Base-by-base conservation (phyloP, 164 flowering plant species). In the Echeveria elegans region DNA sequence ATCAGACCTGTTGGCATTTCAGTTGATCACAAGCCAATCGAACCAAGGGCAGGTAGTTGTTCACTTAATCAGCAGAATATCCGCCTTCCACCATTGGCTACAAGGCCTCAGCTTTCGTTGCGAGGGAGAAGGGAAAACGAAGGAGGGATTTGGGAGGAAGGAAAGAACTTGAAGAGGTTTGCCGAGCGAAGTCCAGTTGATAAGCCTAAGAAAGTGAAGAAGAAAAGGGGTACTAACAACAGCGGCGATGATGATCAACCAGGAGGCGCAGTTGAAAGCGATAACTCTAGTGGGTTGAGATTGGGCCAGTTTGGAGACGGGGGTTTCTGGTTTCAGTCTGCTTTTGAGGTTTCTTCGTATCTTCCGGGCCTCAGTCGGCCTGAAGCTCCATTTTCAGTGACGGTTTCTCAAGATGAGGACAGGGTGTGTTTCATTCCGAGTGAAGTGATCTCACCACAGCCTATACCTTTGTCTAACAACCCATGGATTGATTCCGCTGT, bases 121-220 rank as follows among this genome's bases (percentile, higher is more conserved):
- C 68, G 70, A 56, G 87, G 81, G 52, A 83, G 80, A 18, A 77
- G 79, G 60, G 72, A 74, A 79, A 74, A 68, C 72, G 68, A 80
- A 77, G 58, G 85, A 76, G 85, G 80, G 73, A 80, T 81, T n/a
- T 88, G 91, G 96, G 87, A 80, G 69, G 75, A 78, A 58, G 79
- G 82, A 37, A 87, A 79, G 83, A 84, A 81, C 69, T 80, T 84
- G 84, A 93, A 86, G 85, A 82, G 96, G 77, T 79, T 75, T 60
- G 86, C 85, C 0, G 94, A 84, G 62, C 84, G 80, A 68, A 81
- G 77, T 31, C 76, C 78, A 2, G 83, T 79, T 4, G 90, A 82
- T 52, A 87, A 84, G 53, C 78, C 81, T 31, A 75, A 68, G 70
- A 80, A 86, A 67, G 81, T 75, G 1, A 90, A 90, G 86, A 86